A percentile compares a stretch with the other conserved stretches of the same genome.
phyloP scores from a whole-genome alignment of 495 filamentous ascomycete species.

The Neurospora tetrasperma region DNA sequence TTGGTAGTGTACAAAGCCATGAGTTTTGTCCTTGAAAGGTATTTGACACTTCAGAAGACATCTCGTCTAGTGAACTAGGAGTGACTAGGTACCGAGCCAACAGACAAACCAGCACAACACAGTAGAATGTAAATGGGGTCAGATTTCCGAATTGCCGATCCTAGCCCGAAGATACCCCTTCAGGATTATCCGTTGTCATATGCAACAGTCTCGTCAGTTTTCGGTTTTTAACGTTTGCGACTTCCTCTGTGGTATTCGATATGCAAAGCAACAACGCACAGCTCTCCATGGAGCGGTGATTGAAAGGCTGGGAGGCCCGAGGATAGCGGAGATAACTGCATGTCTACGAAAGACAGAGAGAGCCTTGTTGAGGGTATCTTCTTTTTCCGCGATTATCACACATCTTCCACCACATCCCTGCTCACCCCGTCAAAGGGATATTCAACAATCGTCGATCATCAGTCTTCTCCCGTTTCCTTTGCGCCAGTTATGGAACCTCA shows the following conservation, averaged over 20 bases:
- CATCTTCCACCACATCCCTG: background rate
- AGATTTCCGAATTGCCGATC: background rate
- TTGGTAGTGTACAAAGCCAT: no score
- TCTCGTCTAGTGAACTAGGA: no score
- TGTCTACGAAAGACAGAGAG: background rate
- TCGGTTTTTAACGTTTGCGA: background rate
- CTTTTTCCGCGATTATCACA: background rate
- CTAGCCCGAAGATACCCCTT: background rate
- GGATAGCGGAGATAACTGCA: background rate
- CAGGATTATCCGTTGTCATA: background rate
- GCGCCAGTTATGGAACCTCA: background rate
- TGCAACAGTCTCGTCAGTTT: background rate
- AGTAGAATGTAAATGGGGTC: background rate
- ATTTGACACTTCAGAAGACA: no score
- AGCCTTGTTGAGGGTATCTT: background rate
- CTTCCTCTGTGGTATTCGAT: background rate
- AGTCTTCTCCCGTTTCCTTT: background rate
- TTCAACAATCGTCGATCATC: background rate
- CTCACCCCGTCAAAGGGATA: background rate
- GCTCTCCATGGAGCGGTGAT: background rate
- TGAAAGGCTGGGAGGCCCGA: no score
- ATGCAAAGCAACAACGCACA: background rate
- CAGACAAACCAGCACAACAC: no score
- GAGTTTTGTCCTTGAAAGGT: no score
- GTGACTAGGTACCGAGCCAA: no score